Conservation (phyloP, 1,284 basidiomycete genomes). For the Cutaneotrichosporon cavernicola region DNA sequence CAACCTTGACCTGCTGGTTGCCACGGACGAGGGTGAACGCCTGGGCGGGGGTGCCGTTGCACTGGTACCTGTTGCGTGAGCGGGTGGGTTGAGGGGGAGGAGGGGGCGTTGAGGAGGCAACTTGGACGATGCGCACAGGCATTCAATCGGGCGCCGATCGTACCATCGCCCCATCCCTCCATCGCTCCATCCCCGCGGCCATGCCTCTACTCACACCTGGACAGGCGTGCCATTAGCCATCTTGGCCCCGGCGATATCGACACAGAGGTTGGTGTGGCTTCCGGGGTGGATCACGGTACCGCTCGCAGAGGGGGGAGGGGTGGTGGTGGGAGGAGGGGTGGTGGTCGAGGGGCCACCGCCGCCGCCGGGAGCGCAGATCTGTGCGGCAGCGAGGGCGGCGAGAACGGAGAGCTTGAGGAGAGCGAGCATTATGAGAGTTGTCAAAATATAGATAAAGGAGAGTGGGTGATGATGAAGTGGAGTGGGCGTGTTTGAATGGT, state of each 20-base stretch:
- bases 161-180: too few relatives aligned
- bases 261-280: slow-evolving; percentile 19
- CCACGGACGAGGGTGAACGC: slow-evolving; percentile 18
- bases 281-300: slow-evolving; percentile 19
- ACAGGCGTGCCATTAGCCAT: slow-evolving; percentile 30
- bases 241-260: slow-evolving; percentile 23
- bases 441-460: background rate
- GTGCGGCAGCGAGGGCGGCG: slow-evolving; percentile 19
- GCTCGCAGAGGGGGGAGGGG: background rate
- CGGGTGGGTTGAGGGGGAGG: background rate
- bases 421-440: slow-evolving; percentile 19
- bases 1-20: slow-evolving; percentile 25
- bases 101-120: background rate
- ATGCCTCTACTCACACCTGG: slow-evolving; percentile 20
- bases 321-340: slow-evolving; percentile 17
- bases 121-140: too few relatives aligned
- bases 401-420: slow-evolving; percentile 20
- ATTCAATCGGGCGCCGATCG: too few relatives aligned
- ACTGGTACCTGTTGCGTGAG: slow-evolving; percentile 21
- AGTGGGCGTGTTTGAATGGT: background rate
- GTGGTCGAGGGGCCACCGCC: slow-evolving; percentile 17
- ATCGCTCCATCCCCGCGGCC: too few relatives aligned
- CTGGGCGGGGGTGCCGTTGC: slow-evolving; percentile 28
- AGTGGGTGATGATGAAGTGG: background rate
- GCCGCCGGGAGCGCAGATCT: slow-evolving; percentile 18